Base-by-base conservation (phyloP, 345 rosid genomes). In the Noccaea bulbosa region DNA sequence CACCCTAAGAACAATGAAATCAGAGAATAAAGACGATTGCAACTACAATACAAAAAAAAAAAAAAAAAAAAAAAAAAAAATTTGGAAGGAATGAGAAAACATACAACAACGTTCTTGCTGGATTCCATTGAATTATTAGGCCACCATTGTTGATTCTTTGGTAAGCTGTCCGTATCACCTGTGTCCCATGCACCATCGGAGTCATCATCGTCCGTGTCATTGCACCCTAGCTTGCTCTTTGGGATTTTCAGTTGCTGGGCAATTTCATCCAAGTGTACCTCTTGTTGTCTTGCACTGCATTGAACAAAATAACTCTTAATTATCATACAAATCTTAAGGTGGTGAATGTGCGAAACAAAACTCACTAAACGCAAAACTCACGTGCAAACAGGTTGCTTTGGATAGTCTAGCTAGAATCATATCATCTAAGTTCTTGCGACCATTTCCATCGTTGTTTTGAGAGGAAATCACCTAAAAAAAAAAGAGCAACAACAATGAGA, bases 261-360 rank as follows among this genome's bases (percentile, higher is more conserved):
- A 45, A 93, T 81, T 81, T 93, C 97, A 77, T 88, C 85, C 30
- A 89, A 38, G 74, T 91, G 98, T 51, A 90, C 74, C 8, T 96
- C 97, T 72, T 85, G 88, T 74, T 93, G 92, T 63, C 79, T 81
- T 16, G 77, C 88, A 51, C 98, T 93, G 85, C 72, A 79, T 62
- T 62, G 55, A 76, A n/a, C 6, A 34, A 30, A 44, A 33, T 2
- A 7, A 46, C 3, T n/a, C 30, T 35, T n/a, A n/a, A 37, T 9
- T 37, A 55, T 55, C 30, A 55, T 43, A 1, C 27, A 2, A 32
- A 32, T 5, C 6, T 32, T 32, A 1, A 32, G 34, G 34, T 32
- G 2, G 34, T 32, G 34, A 32, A 32, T 32, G 34, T 3, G 34
- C 2, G 34, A 32, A 32, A 32, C 12, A n/a, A 15, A 30, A 16